phyloP scores from a whole-genome alignment of 306 rosid species.

The Ceratonia siliqua region DNA sequence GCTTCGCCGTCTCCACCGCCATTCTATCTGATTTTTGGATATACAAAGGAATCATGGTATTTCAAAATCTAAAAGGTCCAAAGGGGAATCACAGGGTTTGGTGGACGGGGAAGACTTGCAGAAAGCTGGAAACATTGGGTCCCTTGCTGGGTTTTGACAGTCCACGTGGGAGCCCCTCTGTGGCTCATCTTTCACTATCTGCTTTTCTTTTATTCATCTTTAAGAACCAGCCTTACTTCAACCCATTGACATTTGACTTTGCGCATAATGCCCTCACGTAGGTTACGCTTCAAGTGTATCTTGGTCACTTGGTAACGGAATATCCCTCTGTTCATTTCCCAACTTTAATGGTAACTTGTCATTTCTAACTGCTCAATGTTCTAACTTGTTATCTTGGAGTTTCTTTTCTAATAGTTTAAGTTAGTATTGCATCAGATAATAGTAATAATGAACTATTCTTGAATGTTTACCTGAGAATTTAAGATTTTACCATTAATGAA shows the following conservation, averaged over 20 bases:
- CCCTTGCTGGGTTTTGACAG: neutral
- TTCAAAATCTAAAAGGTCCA: neutral
- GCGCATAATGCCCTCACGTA: neutral
- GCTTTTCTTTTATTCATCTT: conserved; percentile 35
- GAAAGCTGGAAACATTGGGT: conserved; percentile 32
- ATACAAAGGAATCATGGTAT: neutral
- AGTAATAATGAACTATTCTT: conserved; percentile 1
- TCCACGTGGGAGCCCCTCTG: conserved; percentile 28
- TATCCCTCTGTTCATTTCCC: neutral
- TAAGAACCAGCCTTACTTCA: conserved; percentile 17
- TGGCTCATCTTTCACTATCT: conserved; percentile 42
- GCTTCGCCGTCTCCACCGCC: conserved; percentile 31
- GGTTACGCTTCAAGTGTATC: conserved; percentile 1
- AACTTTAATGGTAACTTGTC: neutral
- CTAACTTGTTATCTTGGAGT: neutral
- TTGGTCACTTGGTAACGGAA: neutral
- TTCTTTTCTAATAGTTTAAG: neutral
- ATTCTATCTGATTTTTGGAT: conserved; percentile 14
- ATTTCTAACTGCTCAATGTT: neutral
- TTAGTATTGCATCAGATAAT: neutral
- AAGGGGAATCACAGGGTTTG: conserved; percentile 31
- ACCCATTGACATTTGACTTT: conserved; percentile 34
- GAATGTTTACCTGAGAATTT: neutral
- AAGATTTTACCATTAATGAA: conserved; percentile 8
- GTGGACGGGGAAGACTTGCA: conserved; percentile 38